Percentiles rank a stretch among this genome's conserved stretches.
Evolutionary conservation across 495 filamentous ascomycete genomes (phyloP).

Genomic region (Letharia columbiana): DNA sequence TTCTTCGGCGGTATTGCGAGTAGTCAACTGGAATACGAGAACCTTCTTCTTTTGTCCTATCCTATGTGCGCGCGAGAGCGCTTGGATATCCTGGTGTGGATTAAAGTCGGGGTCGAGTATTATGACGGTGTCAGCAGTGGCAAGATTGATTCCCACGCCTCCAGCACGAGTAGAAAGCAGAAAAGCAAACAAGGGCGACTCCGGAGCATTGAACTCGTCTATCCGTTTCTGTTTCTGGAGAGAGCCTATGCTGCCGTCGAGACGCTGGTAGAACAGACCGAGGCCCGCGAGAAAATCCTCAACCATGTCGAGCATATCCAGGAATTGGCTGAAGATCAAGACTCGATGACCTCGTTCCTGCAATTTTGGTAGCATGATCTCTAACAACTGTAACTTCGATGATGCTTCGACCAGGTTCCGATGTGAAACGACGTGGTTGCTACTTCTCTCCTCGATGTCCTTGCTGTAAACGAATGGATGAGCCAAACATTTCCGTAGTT

Average conservation of each 20-base stretch:
- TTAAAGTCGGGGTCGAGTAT: constrained; percentile 98
- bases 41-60: constrained; percentile 96
- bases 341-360: constrained; percentile 84
- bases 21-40: constrained; percentile 88
- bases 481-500: constrained; percentile 87
- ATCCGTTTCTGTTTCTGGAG: constrained; percentile 90
- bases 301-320: constrained; percentile 77
- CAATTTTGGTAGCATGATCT: constrained; percentile 85
- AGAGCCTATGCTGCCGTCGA: constrained; percentile 74
- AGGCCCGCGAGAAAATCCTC: constrained; percentile 82
- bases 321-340: constrained; percentile 92
- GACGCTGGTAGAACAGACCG: constrained; percentile 59
- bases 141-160: constrained; percentile 95
- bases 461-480: constrained; percentile 91
- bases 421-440: constrained; percentile 45
- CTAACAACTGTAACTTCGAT: constrained; percentile 77
- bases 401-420: constrained; percentile 85
- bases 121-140: constrained; percentile 95
- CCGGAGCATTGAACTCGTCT: constrained; percentile 81
- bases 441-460: constrained; percentile 72
- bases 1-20: constrained; percentile 80
- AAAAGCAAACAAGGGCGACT: constrained; percentile 79
- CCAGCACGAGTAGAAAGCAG: constrained; percentile 88
- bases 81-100: constrained; percentile 95
- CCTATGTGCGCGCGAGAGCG: constrained; percentile 84